Evolutionary conservation across 345 rosid genomes (phyloP).

Genomic region (Salix brachista): DNA sequence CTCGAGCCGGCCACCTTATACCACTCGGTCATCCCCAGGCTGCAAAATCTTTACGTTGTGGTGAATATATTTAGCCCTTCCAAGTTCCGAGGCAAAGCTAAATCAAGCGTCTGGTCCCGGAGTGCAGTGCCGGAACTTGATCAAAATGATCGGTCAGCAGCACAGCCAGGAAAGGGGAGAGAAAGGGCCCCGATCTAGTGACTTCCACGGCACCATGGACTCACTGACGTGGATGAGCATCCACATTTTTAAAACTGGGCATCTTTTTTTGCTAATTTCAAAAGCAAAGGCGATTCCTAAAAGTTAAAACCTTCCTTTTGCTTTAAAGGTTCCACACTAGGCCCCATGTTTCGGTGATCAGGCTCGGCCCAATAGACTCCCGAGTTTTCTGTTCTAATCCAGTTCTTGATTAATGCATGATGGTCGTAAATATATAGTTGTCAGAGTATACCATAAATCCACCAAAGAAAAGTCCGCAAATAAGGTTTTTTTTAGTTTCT

Average conservation of each 20-base stretch:
- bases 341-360: neutral
- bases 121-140: neutral
- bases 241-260: neutral
- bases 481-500: too few relatives aligned
- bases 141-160: neutral
- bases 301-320: neutral
- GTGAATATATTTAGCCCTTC: neutral
- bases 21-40: constrained; percentile 74
- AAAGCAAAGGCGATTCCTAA: constrained; percentile 24
- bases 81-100: too few relatives aligned
- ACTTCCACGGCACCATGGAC: constrained; percentile 21
- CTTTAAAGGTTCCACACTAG: constrained; percentile 7
- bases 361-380: constrained; percentile 1
- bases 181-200: constrained; percentile 17
- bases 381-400: too few relatives aligned
- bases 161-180: neutral
- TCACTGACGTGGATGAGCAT: constrained; percentile 26
- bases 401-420: neutral
- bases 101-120: too few relatives aligned
- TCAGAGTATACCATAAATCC: too few relatives aligned
- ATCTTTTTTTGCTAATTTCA: constrained; percentile 9
- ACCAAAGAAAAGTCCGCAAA: too few relatives aligned
- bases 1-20: constrained; percentile 86
- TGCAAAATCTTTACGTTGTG: neutral
- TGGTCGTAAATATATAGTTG: too few relatives aligned